phyloP scores from a whole-genome alignment of 1,284 basidiomycete genomes.

The Cutaneotrichosporon spelunceum region DNA sequence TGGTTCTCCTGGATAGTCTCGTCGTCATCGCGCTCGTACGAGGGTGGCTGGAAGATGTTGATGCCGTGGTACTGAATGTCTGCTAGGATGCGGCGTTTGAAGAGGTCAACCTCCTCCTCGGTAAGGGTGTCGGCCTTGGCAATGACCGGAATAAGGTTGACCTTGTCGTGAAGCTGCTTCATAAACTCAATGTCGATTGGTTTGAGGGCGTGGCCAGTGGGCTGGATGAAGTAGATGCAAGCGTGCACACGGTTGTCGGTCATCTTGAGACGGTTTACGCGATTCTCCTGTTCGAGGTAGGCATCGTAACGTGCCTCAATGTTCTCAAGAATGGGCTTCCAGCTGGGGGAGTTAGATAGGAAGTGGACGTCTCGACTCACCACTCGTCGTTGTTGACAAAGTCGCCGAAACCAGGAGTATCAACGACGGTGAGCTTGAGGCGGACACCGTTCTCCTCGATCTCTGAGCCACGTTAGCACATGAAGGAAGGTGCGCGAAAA shows the following conservation, averaged over 20 bases:
- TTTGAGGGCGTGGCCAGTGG: slow-evolving; percentile 93
- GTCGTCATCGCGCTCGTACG: slow-evolving; percentile 94
- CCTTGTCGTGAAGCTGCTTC: slow-evolving; percentile 88
- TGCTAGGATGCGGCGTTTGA: slow-evolving; percentile 85
- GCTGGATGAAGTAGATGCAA: slow-evolving; percentile 96
- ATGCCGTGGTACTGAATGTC: slow-evolving; percentile 92
- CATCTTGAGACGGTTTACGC: slow-evolving; percentile 67
- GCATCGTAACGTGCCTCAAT: slow-evolving; percentile 95
- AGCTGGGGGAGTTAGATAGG: slow-evolving; percentile 56
- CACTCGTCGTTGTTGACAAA: slow-evolving; percentile 98
- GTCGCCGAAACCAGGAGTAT: slow-evolving; percentile 94
- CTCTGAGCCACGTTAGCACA: slow-evolving; percentile 58
- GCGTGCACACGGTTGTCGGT: slow-evolving; percentile 56
- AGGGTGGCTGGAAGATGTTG: slow-evolving; percentile 91
- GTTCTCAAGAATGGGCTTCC: slow-evolving; percentile 96
- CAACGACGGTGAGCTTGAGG: slow-evolving; percentile 92
- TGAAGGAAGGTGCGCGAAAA: background rate
- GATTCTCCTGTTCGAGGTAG: slow-evolving; percentile 95
- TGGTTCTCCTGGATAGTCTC: slow-evolving; percentile 92
- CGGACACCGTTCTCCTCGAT: slow-evolving; percentile 96
- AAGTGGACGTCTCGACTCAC: slow-evolving; percentile 52
- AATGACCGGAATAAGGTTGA: slow-evolving; percentile 95
- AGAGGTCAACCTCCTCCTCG: slow-evolving; percentile 84
- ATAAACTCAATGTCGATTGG: slow-evolving; percentile 97
- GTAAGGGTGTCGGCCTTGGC: slow-evolving; percentile 95